These are phyloP conservation scores for Annulohypoxylon nitens DNA, from an alignment of 495 filamentous ascomycete genomes.

Conservation along the genomic window DNA sequence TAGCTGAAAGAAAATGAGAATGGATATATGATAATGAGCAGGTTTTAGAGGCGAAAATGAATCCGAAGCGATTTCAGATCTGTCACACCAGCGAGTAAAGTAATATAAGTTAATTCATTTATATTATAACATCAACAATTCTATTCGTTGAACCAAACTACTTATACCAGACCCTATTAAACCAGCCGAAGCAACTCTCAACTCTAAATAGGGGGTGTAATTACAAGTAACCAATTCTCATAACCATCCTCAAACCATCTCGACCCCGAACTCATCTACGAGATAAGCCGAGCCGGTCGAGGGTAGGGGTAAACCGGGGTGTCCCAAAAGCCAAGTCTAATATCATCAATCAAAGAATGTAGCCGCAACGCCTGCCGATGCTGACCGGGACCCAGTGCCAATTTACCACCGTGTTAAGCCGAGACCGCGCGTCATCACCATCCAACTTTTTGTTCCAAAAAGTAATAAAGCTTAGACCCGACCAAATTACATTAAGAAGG, in stretches of 20 bases:
- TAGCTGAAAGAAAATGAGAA: background rate
- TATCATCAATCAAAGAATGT: conserved; percentile 23
- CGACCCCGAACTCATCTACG: conserved; percentile 7
- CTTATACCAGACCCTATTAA: conserved; percentile 31
- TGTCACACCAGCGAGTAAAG: background rate
- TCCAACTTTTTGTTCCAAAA: conserved; percentile 12
- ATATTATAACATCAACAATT: conserved; percentile 20
- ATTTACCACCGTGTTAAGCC: conserved; percentile 13
- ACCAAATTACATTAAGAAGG: conserved; percentile 30
- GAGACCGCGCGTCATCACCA: conserved; percentile 11
- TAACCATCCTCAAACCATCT: conserved; percentile 21
- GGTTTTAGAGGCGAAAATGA: background rate
- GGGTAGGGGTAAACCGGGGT: conserved; percentile 16
- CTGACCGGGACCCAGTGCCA: conserved; percentile 21
- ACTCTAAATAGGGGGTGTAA: conserved; percentile 23
- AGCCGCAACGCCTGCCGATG: conserved; percentile 46
- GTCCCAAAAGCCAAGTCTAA: conserved; percentile 28
- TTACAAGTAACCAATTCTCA: conserved; percentile 26
- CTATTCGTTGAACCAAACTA: conserved; percentile 37
- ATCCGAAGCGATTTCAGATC: background rate
- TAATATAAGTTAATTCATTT: background rate
- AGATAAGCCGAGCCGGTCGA: conserved; percentile 6
- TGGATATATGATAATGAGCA: background rate
- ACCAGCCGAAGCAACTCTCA: conserved; percentile 35
- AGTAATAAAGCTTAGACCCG: background rate